Evolutionary conservation across 805 yeast genomes (phyloP), one percentile per base, ranked within the genome.

Genomic region (Isabelozyma rhagii): DNA sequence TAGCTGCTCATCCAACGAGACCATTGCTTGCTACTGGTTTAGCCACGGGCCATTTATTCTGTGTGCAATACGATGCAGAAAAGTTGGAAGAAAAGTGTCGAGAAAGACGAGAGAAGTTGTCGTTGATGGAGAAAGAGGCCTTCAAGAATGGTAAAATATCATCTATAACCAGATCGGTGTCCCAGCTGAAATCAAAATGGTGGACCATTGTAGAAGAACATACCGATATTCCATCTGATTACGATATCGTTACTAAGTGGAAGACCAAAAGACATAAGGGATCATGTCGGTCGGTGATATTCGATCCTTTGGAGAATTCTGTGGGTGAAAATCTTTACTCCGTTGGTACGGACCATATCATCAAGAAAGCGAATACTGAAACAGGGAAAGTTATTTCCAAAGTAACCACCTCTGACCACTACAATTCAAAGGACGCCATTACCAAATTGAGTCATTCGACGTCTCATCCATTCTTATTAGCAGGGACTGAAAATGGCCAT

Each of bases 181-280:
- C 71, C 3, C 70, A 63, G 48, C 69, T 64, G 55, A 63, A 64
- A 40, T 63, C 67, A 55, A 78, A 70, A 58, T 71, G 80, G 68
- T 82, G 85, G 85, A 62, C 67, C 18, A 63, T 70, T 15, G 61
- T 67, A 3, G 56, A 59, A 6, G 73, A 63, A 50, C 62, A 63
- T 39, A 58, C 58, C 9, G 59, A 61, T 3, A 46, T 61, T 6
- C 51, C 49, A 1, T 68, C 63, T 7, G 65, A 60, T 21, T 62
- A 60, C 5, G 66, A 65, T 10, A 56, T 72, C 15, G 61, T 75
- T 4, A 62, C 68, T 4, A 59, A 78, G 27, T 93, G 99, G 99
- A 81, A 85, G 48, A 92, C 97, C 0, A 88, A 82, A 59, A 79
- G 98, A 62, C 98, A 93, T 63, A 91, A 90, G 64, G 92, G 90